A percentile compares a stretch with the other conserved stretches of the same genome.
Conservation (phyloP, 108 stramenopile species). For the Cyclotella cryptica region DNA sequence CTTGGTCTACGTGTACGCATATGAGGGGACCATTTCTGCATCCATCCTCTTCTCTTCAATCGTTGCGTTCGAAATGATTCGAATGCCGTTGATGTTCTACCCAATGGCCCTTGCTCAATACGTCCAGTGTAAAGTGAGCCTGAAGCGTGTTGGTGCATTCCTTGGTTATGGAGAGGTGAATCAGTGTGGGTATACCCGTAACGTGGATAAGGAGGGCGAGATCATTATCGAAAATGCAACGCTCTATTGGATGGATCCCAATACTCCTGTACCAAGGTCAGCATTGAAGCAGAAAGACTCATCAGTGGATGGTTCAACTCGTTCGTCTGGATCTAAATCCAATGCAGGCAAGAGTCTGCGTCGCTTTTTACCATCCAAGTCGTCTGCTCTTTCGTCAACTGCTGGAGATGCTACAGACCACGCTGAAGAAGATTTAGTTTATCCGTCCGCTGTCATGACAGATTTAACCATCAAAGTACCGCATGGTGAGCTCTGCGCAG, state of each 20-base stretch:
- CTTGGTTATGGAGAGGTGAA: constrained; percentile 49
- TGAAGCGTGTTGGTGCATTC: constrained; percentile 57
- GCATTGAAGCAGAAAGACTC: constrained; percentile 19
- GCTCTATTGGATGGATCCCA: constrained; percentile 74
- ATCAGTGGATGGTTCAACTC: constrained; percentile 18
- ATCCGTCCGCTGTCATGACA: constrained; percentile 58
- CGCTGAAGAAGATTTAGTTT: constrained; percentile 40
- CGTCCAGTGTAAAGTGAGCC: constrained; percentile 72
- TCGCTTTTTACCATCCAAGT: neutral
- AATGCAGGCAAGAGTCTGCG: neutral
- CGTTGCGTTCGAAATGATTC: constrained; percentile 75
- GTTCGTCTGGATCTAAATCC: constrained; percentile 15
- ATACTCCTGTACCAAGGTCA: constrained; percentile 49
- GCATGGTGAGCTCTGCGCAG: constrained; percentile 80
- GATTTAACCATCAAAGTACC: constrained; percentile 55
- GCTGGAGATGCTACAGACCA: constrained; percentile 1
- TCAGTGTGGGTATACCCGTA: constrained; percentile 50
- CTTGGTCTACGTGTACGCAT: constrained; percentile 55
- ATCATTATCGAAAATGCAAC: constrained; percentile 64
- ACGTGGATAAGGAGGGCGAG: constrained; percentile 50
- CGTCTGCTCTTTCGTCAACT: neutral
- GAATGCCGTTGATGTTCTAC: constrained; percentile 74
- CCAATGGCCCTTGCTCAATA: constrained; percentile 74
- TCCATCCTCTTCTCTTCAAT: constrained; percentile 70
- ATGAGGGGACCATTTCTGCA: constrained; percentile 55